These are phyloP conservation scores for Cryptosporidium canis DNA, from an alignment of 169 alveolate species.

Conservation along the genomic window DNA sequence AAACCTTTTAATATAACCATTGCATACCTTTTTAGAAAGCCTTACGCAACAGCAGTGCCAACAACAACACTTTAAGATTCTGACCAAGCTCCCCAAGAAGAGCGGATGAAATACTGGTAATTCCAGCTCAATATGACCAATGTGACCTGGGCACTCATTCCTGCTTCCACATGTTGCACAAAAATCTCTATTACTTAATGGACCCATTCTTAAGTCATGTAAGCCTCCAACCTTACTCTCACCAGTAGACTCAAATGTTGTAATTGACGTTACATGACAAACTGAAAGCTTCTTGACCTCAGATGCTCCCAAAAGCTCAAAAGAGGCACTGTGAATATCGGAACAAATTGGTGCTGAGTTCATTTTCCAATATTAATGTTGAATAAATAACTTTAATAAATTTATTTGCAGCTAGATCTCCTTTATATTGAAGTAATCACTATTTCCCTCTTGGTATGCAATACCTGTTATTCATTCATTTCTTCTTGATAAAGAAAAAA, in stretches of 20 bases:
- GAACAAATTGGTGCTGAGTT: constrained; percentile 61
- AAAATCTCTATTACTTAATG: constrained; percentile 88
- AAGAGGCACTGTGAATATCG: constrained; percentile 67
- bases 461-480: constrained; percentile 5
- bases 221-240: constrained; percentile 81
- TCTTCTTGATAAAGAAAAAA: background rate
- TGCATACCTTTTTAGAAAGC: constrained; percentile 74
- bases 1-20: constrained; percentile 73
- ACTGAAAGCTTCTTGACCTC: constrained; percentile 67
- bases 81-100: constrained; percentile 85
- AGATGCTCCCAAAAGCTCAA: constrained; percentile 61
- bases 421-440: background rate
- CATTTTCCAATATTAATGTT: constrained; percentile 20
- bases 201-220: constrained; percentile 95
- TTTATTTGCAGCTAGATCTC: background rate
- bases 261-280: constrained; percentile 55
- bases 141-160: constrained; percentile 94
- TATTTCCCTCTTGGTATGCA: background rate
- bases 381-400: background rate
- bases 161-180: constrained; percentile 92
- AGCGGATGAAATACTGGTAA: constrained; percentile 95
- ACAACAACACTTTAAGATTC: constrained; percentile 88
- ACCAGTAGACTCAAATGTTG: constrained; percentile 57
- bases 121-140: constrained; percentile 92
- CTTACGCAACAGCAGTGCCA: constrained; percentile 79